Base-by-base conservation (phyloP, 1,139 yeast species). In the Taiozyma sp. region DNA sequence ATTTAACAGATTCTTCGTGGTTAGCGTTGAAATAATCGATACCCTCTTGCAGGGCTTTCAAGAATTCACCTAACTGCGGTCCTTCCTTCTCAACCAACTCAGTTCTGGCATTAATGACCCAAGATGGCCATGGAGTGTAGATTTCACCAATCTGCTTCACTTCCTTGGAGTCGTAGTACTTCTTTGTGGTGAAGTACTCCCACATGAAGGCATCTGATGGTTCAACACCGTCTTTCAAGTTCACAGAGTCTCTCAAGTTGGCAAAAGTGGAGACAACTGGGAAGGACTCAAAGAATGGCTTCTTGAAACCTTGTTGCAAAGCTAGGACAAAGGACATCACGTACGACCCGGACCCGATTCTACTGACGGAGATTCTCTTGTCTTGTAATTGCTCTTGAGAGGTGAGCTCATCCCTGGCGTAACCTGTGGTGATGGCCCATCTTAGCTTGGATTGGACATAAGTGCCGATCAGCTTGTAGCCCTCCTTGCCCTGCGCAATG, bases 121-220 rank as follows among this genome's bases (percentile, higher is more conserved):
- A 91, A 1, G 96, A 87, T 9, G 97, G 93, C 97, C 97, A 91
- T 10, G 97, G 97, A 0, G 97, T 91, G 68, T 87, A 87, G 50
- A 91, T 89, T 59, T 87, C 89, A 12, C 97, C 97, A 56, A 91
- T 83, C 60, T 80, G 75, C 67, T 87, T 88, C 70, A 91, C 84
- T 62, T 90, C 97, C 16, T 81, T 78, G 52, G 71, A 78, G 63
- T 89, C 96, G 65, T 87, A 89, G 70, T 88, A 91, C 66, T 80
- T 83, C 65, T 90, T 91, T 45, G 92, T 81, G 7, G 97, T 91
- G 72, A 90, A 91, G 66, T 87, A 80, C 64, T 91, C 97, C 97
- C 97, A 91, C 96, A 91, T 87, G 69, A 91, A 91, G 1, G 95
- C 96, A 65, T 91, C 97, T 46, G 87, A 76, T 24, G 74, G 68